Base-by-base conservation (phyloP, 202 grass and related monocot species). In the Setaria italica region DNA sequence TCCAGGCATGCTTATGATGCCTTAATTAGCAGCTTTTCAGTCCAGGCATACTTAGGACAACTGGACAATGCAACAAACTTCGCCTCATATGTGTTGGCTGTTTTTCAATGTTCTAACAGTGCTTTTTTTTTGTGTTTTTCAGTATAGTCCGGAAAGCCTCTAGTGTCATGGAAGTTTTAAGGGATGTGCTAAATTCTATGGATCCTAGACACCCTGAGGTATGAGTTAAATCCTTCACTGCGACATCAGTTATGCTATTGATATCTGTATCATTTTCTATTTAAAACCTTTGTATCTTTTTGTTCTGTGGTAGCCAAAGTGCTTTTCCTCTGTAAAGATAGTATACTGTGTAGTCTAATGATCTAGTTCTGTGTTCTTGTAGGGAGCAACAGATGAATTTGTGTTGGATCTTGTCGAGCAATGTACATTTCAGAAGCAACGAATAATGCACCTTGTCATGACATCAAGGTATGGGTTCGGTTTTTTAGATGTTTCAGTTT, bases 401-500 rank as follows among this genome's bases (percentile, higher is more conserved):
- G 94, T 91, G 70, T 86, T 99, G 63, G 97, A 99, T 90, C 88
- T 99, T 67, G 92, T 99, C 16, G 97, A 99, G 74, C 97, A 99
- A 82, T 96, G 97, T 66, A 96, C 92, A 67, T 99, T 96, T 73
- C 97, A 99, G 78, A 99, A 99, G 74, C 97, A 99, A 67, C 80
- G 94, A 41, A 78, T 99, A 79, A 96, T 99, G 92, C 94, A 99
- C 82, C 88, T 99, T 17, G 88, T 94, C 78, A 96, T 99, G 97
- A 99, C 92, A 3, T 91, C 93, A 77, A 84, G 92, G 97, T 96
- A 67, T 67, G 33, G 8, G 34, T 47, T 25, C 17, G 13, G 1
- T 46, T 51, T 88, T 62, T 35, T 15, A 11, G 65, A 67, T 43
- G 9, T 20, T 42, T 62, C 46, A 73, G 50, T 74, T 65, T 53